Evolutionary conservation across 345 rosid genomes (phyloP).

Genomic region (Dipteronia sinensis): DNA sequence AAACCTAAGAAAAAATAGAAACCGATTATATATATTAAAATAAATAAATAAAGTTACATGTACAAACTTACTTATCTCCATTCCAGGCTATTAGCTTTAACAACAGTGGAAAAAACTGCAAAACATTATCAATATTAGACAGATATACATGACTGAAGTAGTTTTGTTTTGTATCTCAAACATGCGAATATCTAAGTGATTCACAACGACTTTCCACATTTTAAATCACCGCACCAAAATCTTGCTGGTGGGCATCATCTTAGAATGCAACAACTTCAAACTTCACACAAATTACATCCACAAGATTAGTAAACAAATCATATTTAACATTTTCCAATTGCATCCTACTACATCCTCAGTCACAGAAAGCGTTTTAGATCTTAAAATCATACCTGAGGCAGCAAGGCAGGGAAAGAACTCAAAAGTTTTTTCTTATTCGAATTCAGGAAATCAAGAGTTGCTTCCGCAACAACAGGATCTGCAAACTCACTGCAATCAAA

Average conservation of each 20-base stretch:
- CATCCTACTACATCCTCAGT: neutral
- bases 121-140: slow-evolving; percentile 20
- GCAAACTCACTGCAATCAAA: slow-evolving; percentile 82
- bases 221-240: neutral
- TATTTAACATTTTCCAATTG: neutral
- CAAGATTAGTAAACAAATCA: neutral
- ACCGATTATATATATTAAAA: neutral
- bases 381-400: slow-evolving; percentile 67
- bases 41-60: too few species aligned
- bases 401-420: slow-evolving; percentile 64
- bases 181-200: neutral
- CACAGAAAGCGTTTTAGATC: neutral
- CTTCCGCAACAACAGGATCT: slow-evolving; percentile 85
- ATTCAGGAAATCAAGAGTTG: slow-evolving; percentile 80
- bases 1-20: neutral
- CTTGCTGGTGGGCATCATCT: too few species aligned
- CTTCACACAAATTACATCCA: slow-evolving; percentile 1
- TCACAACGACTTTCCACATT: neutral
- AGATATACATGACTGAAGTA: neutral
- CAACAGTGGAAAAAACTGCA: slow-evolving; percentile 93
- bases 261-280: neutral
- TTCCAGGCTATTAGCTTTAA: slow-evolving; percentile 94
- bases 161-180: neutral
- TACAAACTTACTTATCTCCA: slow-evolving; percentile 88
- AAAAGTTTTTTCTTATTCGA: slow-evolving; percentile 68